Conservation (phyloP, 2,329 filamentous ascomycete genomes). For the Xylariaceae sp. region DNA sequence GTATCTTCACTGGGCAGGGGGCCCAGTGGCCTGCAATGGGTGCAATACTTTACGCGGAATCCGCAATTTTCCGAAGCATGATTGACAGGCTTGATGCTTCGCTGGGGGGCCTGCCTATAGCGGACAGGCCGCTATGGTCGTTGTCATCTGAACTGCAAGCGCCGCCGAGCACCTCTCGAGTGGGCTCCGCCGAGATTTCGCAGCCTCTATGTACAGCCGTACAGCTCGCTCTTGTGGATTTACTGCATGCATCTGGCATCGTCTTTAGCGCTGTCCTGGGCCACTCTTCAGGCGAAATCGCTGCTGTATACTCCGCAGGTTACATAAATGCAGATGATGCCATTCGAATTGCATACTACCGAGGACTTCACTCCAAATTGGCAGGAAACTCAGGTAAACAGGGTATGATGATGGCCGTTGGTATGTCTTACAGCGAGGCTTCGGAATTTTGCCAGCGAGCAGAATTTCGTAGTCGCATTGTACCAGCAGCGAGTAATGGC, state of each 20-base stretch:
- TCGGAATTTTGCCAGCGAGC: conserved; percentile 20
- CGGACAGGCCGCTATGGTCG: conserved; percentile 29
- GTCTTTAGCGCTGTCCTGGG: conserved; percentile 20
- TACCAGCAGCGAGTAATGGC: conserved; percentile 36
- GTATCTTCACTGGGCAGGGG: conserved; percentile 29
- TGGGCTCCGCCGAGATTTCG: conserved; percentile 2
- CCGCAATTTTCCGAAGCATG: background rate
- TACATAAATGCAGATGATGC: conserved; percentile 39
- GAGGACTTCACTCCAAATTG: conserved; percentile 35
- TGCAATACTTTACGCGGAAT: no score
- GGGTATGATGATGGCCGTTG: conserved; percentile 48
- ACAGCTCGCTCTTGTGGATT: conserved; percentile 22
- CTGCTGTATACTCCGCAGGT: conserved; percentile 45
- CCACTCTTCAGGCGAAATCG: conserved; percentile 41
- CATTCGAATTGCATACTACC: conserved; percentile 43
- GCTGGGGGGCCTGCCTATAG: conserved; percentile 18
- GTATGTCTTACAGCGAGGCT: conserved; percentile 36
- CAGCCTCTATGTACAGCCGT: conserved; percentile 32
- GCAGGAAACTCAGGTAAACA: conserved; percentile 6
- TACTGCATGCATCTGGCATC: conserved; percentile 13
- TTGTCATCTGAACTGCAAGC: conserved; percentile 25
- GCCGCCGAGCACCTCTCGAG: conserved; percentile 10
- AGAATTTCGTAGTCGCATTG: conserved; percentile 28
- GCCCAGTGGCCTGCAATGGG: conserved; percentile 24
- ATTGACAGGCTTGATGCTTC: conserved; percentile 24